phyloP scores from a whole-genome alignment of 306 rosid genomes.

The Clitoria ternatea region DNA sequence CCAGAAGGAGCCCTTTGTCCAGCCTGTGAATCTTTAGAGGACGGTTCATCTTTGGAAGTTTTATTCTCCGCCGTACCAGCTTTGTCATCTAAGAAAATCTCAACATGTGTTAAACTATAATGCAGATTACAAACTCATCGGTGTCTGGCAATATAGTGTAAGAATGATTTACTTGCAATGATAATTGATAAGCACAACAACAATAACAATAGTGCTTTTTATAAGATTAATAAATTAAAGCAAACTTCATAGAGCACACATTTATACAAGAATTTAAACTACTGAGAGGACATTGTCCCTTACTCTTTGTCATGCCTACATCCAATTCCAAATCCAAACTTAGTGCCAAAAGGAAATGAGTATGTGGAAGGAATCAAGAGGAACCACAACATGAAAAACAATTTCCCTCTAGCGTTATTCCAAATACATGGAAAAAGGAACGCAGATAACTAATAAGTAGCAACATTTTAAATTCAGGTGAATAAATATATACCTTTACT shows the following conservation, averaged over 20 bases:
- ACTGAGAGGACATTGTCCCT: background rate
- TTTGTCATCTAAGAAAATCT: constrained; percentile 52
- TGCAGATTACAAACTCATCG: background rate
- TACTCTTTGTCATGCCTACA: background rate
- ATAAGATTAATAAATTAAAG: background rate
- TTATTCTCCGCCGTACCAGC: constrained; percentile 51
- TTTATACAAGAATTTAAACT: background rate
- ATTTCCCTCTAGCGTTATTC: background rate
- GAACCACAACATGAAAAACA: background rate
- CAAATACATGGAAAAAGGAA: background rate
- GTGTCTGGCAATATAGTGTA: background rate
- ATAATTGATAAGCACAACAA: no score
- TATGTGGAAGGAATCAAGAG: background rate
- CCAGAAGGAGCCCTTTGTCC: constrained; percentile 44
- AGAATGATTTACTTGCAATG: background rate
- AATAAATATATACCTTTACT: background rate
- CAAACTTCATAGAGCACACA: background rate
- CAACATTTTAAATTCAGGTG: background rate
- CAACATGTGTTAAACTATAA: constrained; percentile 15
- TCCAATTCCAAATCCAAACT: background rate
- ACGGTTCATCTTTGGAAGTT: constrained; percentile 44
- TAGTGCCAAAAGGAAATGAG: background rate
- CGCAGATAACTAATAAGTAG: background rate
- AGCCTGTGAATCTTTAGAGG: constrained; percentile 45
- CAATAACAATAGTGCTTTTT: background rate